phyloP scores from a whole-genome alignment of 2,329 filamentous ascomycete species.

The Domatiomyces globalis region DNA sequence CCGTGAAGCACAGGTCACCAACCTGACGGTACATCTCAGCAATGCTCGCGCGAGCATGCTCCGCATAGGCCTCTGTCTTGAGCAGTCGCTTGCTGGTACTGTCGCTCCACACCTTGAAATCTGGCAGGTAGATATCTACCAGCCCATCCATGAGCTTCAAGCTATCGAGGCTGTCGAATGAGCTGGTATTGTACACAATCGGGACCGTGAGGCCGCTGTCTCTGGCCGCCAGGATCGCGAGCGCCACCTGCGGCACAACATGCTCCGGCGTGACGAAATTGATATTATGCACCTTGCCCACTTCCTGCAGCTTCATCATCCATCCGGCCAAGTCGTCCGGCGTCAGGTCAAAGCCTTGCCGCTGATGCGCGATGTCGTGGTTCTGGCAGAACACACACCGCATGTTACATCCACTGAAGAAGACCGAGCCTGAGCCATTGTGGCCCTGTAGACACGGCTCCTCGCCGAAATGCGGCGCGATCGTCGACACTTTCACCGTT shows the following conservation, averaged over 20 bases:
- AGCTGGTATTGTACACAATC: conserved; percentile 73
- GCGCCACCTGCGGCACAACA: conserved; percentile 66
- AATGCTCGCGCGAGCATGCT: conserved; percentile 60
- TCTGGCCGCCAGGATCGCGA: conserved; percentile 59
- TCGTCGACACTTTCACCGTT: conserved; percentile 65
- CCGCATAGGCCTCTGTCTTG: conserved; percentile 64
- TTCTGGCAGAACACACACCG: conserved; percentile 67
- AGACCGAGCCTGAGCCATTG: conserved; percentile 65
- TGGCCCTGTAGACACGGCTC: conserved; percentile 73
- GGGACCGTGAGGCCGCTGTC: conserved; percentile 57
- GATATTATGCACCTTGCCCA: conserved; percentile 77
- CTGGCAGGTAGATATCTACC: conserved; percentile 74
- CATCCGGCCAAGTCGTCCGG: conserved; percentile 67
- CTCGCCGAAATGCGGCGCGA: conserved; percentile 76
- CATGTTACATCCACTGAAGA: conserved; percentile 65
- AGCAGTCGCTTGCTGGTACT: conserved; percentile 54
- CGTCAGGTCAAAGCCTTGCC: conserved; percentile 65
- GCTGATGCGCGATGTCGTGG: conserved; percentile 66
- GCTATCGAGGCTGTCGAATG: conserved; percentile 62
- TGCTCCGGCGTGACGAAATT: conserved; percentile 80
- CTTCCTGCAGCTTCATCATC: conserved; percentile 68
- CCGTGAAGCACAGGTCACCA: conserved; percentile 68
- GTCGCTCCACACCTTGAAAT: conserved; percentile 69
- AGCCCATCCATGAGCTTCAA: conserved; percentile 61
- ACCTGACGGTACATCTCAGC: conserved; percentile 69